Conservation (phyloP, 768 basidiomycete genomes). For the Hygrophorus pudorinus region DNA sequence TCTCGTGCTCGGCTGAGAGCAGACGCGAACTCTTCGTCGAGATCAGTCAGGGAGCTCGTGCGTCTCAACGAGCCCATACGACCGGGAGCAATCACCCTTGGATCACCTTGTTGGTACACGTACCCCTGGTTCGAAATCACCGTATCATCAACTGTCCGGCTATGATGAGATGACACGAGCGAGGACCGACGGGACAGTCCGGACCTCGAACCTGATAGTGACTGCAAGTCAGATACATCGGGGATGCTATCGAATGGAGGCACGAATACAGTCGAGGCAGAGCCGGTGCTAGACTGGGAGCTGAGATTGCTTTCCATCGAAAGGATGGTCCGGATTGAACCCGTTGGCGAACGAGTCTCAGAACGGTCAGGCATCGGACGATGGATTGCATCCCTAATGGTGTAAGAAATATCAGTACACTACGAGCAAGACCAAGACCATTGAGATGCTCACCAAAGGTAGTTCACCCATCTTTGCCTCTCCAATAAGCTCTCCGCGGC, state of each 20-base stretch:
- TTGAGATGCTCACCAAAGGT: slow-evolving; percentile 61
- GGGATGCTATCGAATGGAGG: slow-evolving; percentile 65
- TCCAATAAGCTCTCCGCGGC: slow-evolving; percentile 85
- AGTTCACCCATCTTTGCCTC: slow-evolving; percentile 84
- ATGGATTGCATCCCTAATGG: slow-evolving; percentile 67
- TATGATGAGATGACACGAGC: slow-evolving; percentile 46
- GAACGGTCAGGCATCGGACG: slow-evolving; percentile 45
- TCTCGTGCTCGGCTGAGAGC: slow-evolving; percentile 36
- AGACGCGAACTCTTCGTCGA: slow-evolving; percentile 48
- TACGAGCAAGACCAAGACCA: slow-evolving; percentile 1
- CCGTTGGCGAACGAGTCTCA: slow-evolving; percentile 39
- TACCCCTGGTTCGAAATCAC: slow-evolving; percentile 58
- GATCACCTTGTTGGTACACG: slow-evolving; percentile 56
- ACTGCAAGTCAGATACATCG: slow-evolving; percentile 55
- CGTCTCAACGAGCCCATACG: slow-evolving; percentile 33
- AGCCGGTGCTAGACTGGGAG: slow-evolving; percentile 36
- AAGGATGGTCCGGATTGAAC: slow-evolving; percentile 55
- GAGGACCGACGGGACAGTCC: slow-evolving; percentile 31
- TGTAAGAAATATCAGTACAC: slow-evolving; percentile 2
- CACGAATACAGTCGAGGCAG: slow-evolving; percentile 67
- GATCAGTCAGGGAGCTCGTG: slow-evolving; percentile 69
- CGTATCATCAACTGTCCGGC: slow-evolving; percentile 64
- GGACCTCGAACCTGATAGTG: slow-evolving; percentile 21
- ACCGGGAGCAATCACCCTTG: slow-evolving; percentile 62
- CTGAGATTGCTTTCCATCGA: slow-evolving; percentile 41